Percentiles rank a stretch among this genome's conserved stretches.
phyloP scores from a whole-genome alignment of 306 rosid genomes.

The Medicago ruthenica region DNA sequence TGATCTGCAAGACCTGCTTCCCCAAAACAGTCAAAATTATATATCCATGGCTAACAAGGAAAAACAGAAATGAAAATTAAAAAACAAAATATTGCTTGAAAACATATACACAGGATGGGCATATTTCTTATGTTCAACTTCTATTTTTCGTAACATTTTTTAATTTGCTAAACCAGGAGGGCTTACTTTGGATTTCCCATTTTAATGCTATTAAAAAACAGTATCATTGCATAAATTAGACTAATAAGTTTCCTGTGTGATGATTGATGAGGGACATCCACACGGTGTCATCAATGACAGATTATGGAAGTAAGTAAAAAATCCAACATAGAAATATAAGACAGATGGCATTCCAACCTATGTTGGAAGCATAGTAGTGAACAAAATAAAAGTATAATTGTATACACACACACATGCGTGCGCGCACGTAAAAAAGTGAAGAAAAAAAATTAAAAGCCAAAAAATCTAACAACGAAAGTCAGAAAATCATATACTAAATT shows the following conservation, averaged over 20 bases:
- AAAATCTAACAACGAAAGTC: background rate
- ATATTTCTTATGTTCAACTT: slow-evolving; percentile 4
- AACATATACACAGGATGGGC: slow-evolving; percentile 5
- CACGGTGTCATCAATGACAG: background rate
- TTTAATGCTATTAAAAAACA: slow-evolving; percentile 26
- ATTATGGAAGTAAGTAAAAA: background rate
- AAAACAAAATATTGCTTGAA: slow-evolving; percentile 28
- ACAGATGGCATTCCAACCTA: background rate
- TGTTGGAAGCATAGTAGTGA: background rate
- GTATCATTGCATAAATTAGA: slow-evolving; percentile 14
- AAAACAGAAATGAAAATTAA: slow-evolving; percentile 1
- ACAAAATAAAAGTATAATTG: background rate
- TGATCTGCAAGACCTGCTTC: slow-evolving; percentile 94
- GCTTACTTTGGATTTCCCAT: slow-evolving; percentile 25
- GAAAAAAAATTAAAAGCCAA: slow-evolving; percentile 3
- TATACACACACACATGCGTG: background rate
- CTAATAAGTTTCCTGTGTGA: slow-evolving; percentile 26
- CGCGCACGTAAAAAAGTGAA: background rate
- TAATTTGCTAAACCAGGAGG: slow-evolving; percentile 33
- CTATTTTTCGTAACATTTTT: slow-evolving; percentile 30
- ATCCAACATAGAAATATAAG: background rate
- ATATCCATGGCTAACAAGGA: slow-evolving; percentile 38
- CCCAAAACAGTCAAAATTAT: slow-evolving; percentile 39
- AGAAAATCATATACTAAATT: background rate
- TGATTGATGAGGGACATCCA: slow-evolving; percentile 23